phyloP scores from a whole-genome alignment of 371 early-diverging fungal genomes.

The Actinomucor elegans region DNA sequence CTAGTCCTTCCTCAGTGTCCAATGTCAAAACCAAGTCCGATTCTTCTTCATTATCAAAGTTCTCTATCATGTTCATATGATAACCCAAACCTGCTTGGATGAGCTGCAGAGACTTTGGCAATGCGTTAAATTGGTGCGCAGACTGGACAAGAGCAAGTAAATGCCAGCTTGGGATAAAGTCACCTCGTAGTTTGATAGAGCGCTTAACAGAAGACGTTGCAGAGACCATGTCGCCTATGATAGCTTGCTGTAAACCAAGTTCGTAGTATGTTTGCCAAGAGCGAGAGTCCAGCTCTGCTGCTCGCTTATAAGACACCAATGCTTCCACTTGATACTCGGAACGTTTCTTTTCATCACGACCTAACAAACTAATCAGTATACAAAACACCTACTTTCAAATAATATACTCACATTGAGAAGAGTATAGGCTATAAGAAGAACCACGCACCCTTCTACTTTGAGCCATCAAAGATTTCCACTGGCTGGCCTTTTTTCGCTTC shows the following conservation, averaged over 20 bases:
- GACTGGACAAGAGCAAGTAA: slow-evolving; percentile 79
- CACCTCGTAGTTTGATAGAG: slow-evolving; percentile 61
- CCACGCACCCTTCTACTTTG: slow-evolving; percentile 13
- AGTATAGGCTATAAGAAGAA: slow-evolving; percentile 7
- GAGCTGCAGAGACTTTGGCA: slow-evolving; percentile 61
- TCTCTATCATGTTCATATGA: slow-evolving; percentile 2
- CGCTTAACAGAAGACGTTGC: slow-evolving; percentile 63
- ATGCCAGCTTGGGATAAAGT: slow-evolving; percentile 82
- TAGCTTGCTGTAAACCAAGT: slow-evolving; percentile 76
- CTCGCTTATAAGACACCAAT: slow-evolving; percentile 53
- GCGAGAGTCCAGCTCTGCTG: slow-evolving; percentile 47
- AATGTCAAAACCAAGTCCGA: slow-evolving; percentile 1
- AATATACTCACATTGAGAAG: slow-evolving; percentile 14
- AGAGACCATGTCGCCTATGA: slow-evolving; percentile 67
- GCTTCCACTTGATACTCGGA: slow-evolving; percentile 61
- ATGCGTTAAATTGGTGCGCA: slow-evolving; percentile 32
- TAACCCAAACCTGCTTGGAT: slow-evolving; percentile 64
- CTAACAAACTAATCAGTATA: slow-evolving; percentile 7
- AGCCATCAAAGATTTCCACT: slow-evolving; percentile 16
- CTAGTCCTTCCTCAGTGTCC: slow-evolving; percentile 11
- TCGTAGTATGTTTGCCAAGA: slow-evolving; percentile 71
- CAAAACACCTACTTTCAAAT: neutral
- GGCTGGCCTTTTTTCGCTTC: slow-evolving; percentile 14
- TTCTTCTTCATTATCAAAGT: slow-evolving; percentile 6
- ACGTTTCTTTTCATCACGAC: slow-evolving; percentile 54